Base-by-base conservation (phyloP, 352 stramenopile genomes). In the Thraustotheca clavata region DNA sequence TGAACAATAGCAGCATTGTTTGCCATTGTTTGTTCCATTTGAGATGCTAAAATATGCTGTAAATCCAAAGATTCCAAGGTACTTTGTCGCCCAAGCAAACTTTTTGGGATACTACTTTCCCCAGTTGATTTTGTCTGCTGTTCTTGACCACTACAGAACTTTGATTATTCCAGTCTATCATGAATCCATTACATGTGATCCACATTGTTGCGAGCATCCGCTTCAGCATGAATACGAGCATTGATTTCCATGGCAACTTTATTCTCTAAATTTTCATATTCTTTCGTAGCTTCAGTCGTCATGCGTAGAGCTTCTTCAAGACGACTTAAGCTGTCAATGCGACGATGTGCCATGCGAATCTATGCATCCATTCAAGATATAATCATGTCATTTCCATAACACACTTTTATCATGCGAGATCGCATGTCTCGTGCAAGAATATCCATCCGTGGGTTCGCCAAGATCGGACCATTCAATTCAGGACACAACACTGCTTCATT, bases 121-220 rank as follows among this genome's bases (percentile, higher is more conserved):
- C n/a, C n/a, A n/a, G n/a, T n/a, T n/a, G n/a, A n/a, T n/a, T n/a
- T n/a, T n/a, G n/a, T n/a, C n/a, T n/a, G n/a, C n/a, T n/a, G n/a
- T n/a, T n/a, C n/a, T n/a, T n/a, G n/a, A n/a, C n/a, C n/a, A n/a
- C n/a, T n/a, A n/a, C n/a, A n/a, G n/a, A n/a, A n/a, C n/a, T n/a
- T n/a, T n/a, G n/a, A n/a, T n/a, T n/a, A n/a, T n/a, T n/a, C n/a
- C n/a, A n/a, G n/a, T n/a, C n/a, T n/a, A n/a, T n/a, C n/a, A n/a
- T n/a, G n/a, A n/a, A n/a, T 22, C 3, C 26, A 49, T 27, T 29
- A 12, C 12, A 46, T 54, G 22, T 46, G 20, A 33, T 65, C 39
- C 38, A 65, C 47, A 32, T 65, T 65, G 57, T 38, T 65, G 57
- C 38, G 41, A 20, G 38, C 57, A 35, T 62, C 54, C 26, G 34